These are phyloP conservation scores for Babesia sp. DNA, from an alignment of 169 alveolate species.

Conservation along the genomic window DNA sequence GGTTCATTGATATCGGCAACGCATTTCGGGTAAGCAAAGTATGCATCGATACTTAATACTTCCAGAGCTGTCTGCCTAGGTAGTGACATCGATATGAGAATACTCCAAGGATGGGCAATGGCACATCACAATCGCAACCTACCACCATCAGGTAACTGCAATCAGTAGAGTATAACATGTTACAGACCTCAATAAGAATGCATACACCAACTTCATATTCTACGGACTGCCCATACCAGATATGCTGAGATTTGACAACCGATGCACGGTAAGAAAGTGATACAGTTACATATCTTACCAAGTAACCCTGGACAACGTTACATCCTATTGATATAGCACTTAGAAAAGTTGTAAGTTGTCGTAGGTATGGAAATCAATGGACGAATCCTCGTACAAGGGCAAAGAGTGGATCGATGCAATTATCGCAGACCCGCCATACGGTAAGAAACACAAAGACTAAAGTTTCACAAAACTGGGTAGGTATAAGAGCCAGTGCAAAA, in stretches of 20 bases:
- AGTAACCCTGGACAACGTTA: too few species aligned
- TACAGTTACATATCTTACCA: too few species aligned
- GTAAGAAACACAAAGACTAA: constrained; percentile 51
- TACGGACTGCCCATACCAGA: constrained; percentile 69
- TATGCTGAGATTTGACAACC: constrained; percentile 62
- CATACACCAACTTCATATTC: constrained; percentile 67
- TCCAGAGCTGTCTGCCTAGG: constrained; percentile 91
- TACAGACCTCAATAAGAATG: constrained; percentile 15
- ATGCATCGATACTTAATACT: not conserved
- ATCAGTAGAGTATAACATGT: not conserved
- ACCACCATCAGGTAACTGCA: constrained; percentile 48
- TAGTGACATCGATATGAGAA: constrained; percentile 93
- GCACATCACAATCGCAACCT: constrained; percentile 78
- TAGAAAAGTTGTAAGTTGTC: too few species aligned
- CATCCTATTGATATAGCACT: not conserved
- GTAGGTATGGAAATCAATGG: constrained; percentile 13
- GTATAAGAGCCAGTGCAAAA: constrained; percentile 54
- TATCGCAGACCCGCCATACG: constrained; percentile 98
- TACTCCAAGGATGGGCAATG: constrained; percentile 83
- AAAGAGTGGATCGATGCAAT: constrained; percentile 90
- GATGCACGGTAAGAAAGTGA: constrained; percentile 36
- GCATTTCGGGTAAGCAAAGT: constrained; percentile 51
- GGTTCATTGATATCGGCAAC: constrained; percentile 90
- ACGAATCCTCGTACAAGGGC: not conserved
- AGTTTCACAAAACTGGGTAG: not conserved